A percentile compares a stretch with the other conserved stretches of the same genome.
These are phyloP conservation scores for Triticum timopheevii DNA, from an alignment of 176 grass and related monocot genomes.

Conservation along the genomic window DNA sequence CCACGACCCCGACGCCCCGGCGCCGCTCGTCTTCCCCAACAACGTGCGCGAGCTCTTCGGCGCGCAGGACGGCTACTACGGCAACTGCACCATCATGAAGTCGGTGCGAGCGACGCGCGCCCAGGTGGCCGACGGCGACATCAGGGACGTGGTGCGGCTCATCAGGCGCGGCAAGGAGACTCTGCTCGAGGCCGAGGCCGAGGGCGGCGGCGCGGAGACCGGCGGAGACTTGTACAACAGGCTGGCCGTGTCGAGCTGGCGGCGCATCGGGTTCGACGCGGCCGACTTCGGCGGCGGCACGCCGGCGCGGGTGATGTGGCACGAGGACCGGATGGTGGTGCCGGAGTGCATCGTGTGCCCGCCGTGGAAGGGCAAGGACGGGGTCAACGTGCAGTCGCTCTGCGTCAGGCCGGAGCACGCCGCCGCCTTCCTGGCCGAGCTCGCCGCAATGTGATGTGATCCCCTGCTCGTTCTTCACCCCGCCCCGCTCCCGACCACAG, in stretches of 20 bases:
- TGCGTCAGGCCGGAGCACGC: not conserved
- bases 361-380: not conserved
- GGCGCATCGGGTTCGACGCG: not conserved
- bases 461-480: not conserved
- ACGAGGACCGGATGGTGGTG: constrained; percentile 6
- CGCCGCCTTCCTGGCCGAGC: not conserved
- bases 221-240: not conserved
- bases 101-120: too few relatives aligned
- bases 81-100: too few relatives aligned
- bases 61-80: too few relatives aligned
- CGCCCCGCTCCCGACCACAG: too few relatives aligned
- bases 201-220: too few relatives aligned
- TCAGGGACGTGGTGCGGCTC: not conserved
- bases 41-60: too few relatives aligned
- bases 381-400: not conserved
- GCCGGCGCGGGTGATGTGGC: not conserved
- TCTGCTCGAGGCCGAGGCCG: too few relatives aligned
- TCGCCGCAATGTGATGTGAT: not conserved
- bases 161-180: constrained; percentile 12
- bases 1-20: not conserved
- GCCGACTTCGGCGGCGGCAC: not conserved
- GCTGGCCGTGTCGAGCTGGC: not conserved
- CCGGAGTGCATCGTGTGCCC: not conserved
- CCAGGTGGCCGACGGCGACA: not conserved
- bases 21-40: not conserved